These are phyloP conservation scores for Daedalea quercina DNA, from an alignment of 768 basidiomycete species.

Conservation along the genomic window DNA sequence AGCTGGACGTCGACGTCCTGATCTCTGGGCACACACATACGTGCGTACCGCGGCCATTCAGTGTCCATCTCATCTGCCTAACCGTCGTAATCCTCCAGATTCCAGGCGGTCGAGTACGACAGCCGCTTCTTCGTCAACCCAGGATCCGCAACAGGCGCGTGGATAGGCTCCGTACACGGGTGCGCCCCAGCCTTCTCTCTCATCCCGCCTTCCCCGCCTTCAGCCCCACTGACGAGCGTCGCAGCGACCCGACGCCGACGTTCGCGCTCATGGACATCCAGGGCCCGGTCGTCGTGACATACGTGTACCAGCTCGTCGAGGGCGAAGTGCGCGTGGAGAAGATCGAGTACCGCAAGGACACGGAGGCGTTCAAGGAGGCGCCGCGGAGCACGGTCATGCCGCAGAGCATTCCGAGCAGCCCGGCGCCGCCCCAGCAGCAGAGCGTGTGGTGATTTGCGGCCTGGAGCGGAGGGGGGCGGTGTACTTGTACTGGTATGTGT, in stretches of 20 bases:
- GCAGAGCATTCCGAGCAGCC: slow-evolving; percentile 44
- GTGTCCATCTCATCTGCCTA: background rate
- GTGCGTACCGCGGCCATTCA: too few species aligned
- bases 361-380: slow-evolving; percentile 29
- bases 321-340: slow-evolving; percentile 93
- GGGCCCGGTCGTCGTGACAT: slow-evolving; percentile 93
- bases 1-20: slow-evolving; percentile 97
- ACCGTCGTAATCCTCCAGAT: slow-evolving; percentile 42
- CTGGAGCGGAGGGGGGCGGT: too few species aligned
- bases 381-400: slow-evolving; percentile 41
- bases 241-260: slow-evolving; percentile 82
- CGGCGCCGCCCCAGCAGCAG: slow-evolving; percentile 22
- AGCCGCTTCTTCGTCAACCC: slow-evolving; percentile 94
- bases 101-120: slow-evolving; percentile 91
- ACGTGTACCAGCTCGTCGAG: slow-evolving; percentile 92
- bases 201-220: too few species aligned
- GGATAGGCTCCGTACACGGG: slow-evolving; percentile 74
- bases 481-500: too few species aligned
- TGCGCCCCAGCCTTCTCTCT: slow-evolving; percentile 26
- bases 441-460: slow-evolving; percentile 22
- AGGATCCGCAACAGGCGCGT: slow-evolving; percentile 92
- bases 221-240: background rate
- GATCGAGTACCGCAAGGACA: slow-evolving; percentile 75
- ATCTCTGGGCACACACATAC: slow-evolving; percentile 92
- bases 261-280: slow-evolving; percentile 99